Conservation (phyloP, 139 green algal species). For the Auxenochlorella protothecoides region DNA sequence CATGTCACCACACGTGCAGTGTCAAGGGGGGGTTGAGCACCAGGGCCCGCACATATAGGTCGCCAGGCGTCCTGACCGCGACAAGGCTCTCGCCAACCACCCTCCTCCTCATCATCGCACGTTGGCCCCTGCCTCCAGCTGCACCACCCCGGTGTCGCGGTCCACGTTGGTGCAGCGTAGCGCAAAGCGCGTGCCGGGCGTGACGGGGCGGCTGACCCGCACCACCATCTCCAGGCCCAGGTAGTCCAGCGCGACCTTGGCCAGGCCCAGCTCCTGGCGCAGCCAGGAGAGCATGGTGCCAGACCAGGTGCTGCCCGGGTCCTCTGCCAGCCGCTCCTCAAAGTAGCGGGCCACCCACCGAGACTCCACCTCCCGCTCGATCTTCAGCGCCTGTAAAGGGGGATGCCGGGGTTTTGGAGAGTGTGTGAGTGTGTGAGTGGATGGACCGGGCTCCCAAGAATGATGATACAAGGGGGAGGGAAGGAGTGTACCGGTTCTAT, state of each 20-base stretch:
- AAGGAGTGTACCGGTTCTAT: neutral
- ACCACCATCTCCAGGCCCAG: conserved; percentile 53
- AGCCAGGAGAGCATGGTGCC: neutral
- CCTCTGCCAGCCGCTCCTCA: too few species aligned
- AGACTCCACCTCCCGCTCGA: too few species aligned
- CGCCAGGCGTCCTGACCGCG: too few species aligned
- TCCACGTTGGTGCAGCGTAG: conserved; percentile 12
- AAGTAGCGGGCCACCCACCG: too few species aligned
- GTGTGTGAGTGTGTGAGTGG: too few species aligned
- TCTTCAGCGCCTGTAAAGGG: too few species aligned
- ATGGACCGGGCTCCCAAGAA: too few species aligned
- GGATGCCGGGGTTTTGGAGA: too few species aligned
- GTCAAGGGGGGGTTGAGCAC: too few species aligned
- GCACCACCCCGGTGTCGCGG: conserved; percentile 8
- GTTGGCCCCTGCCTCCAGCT: conserved; percentile 4
- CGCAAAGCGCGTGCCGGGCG: conserved; percentile 17
- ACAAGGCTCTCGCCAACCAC: neutral
- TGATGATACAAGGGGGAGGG: neutral
- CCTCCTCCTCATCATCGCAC: neutral
- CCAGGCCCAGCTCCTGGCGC: conserved; percentile 23
- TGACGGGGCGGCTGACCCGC: conserved; percentile 24
- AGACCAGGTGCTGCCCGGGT: too few species aligned
- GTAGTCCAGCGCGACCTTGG: conserved; percentile 43
- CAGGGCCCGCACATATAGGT: too few species aligned
- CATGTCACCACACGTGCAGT: too few species aligned